A percentile compares a stretch with the other conserved stretches of the same genome.
phyloP scores from a whole-genome alignment of 1,284 basidiomycete species.

The Ceratobasidium theobromae region DNA sequence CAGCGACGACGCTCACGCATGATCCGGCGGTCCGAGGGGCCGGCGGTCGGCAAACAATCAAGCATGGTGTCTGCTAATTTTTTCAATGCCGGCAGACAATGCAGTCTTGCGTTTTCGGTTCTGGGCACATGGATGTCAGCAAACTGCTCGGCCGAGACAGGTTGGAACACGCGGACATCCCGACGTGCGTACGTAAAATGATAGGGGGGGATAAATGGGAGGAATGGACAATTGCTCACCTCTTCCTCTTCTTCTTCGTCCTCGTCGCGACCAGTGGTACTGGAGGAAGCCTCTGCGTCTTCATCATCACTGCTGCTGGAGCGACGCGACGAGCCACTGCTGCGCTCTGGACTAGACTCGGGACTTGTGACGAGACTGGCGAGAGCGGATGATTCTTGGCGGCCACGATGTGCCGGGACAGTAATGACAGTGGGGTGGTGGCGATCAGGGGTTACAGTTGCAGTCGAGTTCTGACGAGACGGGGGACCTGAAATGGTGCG shows the following conservation, averaged over 20 bases:
- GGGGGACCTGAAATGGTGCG: conserved; percentile 19
- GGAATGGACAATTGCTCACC: conserved; percentile 44
- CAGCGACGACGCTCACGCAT: too few species aligned
- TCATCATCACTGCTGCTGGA: conserved; percentile 41
- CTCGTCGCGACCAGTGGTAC: conserved; percentile 33
- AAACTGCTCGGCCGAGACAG: conserved; percentile 31
- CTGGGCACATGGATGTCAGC: conserved; percentile 41
- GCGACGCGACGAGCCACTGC: conserved; percentile 27
- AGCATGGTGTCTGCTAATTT: conserved; percentile 62
- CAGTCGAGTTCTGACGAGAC: conserved; percentile 20
- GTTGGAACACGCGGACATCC: not conserved
- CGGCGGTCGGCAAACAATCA: conserved; percentile 28
- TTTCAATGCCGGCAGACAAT: conserved; percentile 67
- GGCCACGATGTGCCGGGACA: conserved; percentile 42
- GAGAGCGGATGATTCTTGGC: not conserved
- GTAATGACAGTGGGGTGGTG: conserved; percentile 43
- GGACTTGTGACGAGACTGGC: conserved; percentile 13
- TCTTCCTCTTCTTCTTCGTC: conserved; percentile 47
- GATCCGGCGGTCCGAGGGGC: too few species aligned
- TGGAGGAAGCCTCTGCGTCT: conserved; percentile 42
- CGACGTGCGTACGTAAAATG: conserved; percentile 26
- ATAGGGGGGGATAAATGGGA: conserved; percentile 41
- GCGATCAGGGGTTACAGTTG: conserved; percentile 33
- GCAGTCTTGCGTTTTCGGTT: conserved; percentile 47
- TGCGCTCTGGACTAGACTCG: conserved; percentile 24